Conservation (phyloP, 441 rosid species). For the Manihot esculenta region DNA sequence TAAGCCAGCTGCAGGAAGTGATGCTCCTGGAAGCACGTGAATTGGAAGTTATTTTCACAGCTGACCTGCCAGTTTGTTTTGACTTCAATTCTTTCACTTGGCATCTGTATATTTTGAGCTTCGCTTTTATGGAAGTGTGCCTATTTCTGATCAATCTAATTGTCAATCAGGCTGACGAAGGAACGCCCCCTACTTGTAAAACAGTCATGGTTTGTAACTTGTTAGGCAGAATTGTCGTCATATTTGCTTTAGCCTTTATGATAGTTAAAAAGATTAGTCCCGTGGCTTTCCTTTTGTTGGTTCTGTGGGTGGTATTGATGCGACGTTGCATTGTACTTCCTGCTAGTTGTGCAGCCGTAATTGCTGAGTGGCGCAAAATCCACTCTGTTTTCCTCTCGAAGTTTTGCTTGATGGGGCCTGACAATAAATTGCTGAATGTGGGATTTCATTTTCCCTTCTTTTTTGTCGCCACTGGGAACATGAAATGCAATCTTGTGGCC, state of each 20-base stretch:
- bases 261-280: slow-evolving; percentile 7
- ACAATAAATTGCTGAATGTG: background rate
- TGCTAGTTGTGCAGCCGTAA: background rate
- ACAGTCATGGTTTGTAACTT: slow-evolving; percentile 22
- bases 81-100: slow-evolving; percentile 11
- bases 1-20: slow-evolving; percentile 76
- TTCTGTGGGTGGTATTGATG: background rate
- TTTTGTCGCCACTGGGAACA: no score
- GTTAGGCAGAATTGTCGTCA: slow-evolving; percentile 20
- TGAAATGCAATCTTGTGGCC: no score
- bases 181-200: no score
- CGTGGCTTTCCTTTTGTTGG: slow-evolving; percentile 10
- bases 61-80: slow-evolving; percentile 8
- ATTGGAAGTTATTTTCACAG: slow-evolving; percentile 12
- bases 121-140: slow-evolving; percentile 16
- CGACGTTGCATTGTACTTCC: background rate
- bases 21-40: slow-evolving; percentile 80
- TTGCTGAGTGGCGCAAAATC: no score
- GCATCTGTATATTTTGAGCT: slow-evolving; percentile 27
- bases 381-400: no score
- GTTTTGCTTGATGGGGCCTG: no score
- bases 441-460: no score
- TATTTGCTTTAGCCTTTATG: slow-evolving; percentile 20
- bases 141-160: slow-evolving; percentile 17
- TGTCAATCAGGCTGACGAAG: no score